phyloP scores from a whole-genome alignment of 164 flowering plant species.

The Santalum album region DNA sequence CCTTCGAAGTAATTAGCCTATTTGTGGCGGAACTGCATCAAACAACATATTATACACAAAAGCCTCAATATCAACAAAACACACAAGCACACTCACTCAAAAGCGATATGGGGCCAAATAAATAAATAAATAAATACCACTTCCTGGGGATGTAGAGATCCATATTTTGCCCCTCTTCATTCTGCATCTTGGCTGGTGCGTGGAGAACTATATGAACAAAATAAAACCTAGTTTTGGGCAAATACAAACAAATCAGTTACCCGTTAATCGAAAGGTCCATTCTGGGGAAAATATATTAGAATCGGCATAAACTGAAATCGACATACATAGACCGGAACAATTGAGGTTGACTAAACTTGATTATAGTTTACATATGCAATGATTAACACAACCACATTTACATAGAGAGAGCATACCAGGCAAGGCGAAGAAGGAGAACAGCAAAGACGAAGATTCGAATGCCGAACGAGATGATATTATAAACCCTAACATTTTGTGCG shows the following conservation, averaged over 20 bases:
- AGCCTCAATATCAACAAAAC: not conserved
- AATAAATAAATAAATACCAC: constrained; percentile 21
- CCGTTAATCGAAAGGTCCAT: no score
- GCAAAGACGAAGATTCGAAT: no score
- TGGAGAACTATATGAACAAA: not conserved
- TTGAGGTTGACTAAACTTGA: no score
- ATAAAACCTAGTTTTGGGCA: not conserved
- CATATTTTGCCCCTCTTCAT: constrained; percentile 47
- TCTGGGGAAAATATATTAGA: no score
- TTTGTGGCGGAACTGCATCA: constrained; percentile 1
- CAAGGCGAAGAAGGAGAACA: no score
- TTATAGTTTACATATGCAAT: no score
- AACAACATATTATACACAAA: not conserved
- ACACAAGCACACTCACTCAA: not conserved
- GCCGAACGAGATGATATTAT: no score
- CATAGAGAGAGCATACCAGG: no score
- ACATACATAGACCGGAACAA: no score
- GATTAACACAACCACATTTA: no score
- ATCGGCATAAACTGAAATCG: no score
- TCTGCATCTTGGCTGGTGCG: constrained; percentile 33
- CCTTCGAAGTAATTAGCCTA: constrained; percentile 2
- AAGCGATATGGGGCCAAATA: not conserved
- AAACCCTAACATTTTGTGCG: no score
- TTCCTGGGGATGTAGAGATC: constrained; percentile 55
- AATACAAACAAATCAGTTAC: not conserved